These are phyloP conservation scores for Cyphellophora europaea DNA, from an alignment of 2,329 filamentous ascomycete species.

Conservation along the genomic window DNA sequence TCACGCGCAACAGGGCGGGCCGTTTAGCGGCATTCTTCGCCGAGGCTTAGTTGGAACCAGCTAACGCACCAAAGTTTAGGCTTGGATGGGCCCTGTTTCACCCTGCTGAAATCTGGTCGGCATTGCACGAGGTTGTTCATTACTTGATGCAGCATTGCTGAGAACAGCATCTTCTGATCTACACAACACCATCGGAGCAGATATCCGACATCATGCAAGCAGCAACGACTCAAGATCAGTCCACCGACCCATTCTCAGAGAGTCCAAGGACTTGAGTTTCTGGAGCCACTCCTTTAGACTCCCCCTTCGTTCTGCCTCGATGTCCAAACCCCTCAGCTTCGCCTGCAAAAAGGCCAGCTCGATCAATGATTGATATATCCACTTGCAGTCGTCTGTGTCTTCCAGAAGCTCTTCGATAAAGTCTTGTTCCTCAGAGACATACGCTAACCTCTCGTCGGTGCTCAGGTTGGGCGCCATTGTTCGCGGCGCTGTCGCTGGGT, in stretches of 20 bases:
- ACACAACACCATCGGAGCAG: no score
- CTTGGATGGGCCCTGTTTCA: no score
- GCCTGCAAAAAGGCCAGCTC: slow-evolving; percentile 58
- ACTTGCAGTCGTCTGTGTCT: slow-evolving; percentile 66
- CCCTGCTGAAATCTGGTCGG: no score
- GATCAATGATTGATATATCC: slow-evolving; percentile 80
- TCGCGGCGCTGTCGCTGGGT: slow-evolving; percentile 38
- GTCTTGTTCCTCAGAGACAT: slow-evolving; percentile 63
- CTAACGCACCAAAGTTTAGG: no score
- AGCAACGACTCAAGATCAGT: slow-evolving; percentile 49
- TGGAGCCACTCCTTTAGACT: slow-evolving; percentile 51
- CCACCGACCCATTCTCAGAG: slow-evolving; percentile 67
- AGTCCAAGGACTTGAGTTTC: slow-evolving; percentile 61
- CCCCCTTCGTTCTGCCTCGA: slow-evolving; percentile 34
- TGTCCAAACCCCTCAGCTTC: slow-evolving; percentile 34
- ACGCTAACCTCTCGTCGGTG: slow-evolving; percentile 51
- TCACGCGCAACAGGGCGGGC: no score
- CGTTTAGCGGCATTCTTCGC: no score
- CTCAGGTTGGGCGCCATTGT: slow-evolving; percentile 59
- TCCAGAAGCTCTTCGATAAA: slow-evolving; percentile 59
- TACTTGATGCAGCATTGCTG: no score
- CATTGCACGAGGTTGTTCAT: no score
- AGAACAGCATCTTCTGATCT: no score
- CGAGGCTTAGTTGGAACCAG: no score
- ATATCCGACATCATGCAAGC: no score